phyloP scores from a whole-genome alignment of 192 early-diverging fungal species.

The Coemansia aciculifera region DNA sequence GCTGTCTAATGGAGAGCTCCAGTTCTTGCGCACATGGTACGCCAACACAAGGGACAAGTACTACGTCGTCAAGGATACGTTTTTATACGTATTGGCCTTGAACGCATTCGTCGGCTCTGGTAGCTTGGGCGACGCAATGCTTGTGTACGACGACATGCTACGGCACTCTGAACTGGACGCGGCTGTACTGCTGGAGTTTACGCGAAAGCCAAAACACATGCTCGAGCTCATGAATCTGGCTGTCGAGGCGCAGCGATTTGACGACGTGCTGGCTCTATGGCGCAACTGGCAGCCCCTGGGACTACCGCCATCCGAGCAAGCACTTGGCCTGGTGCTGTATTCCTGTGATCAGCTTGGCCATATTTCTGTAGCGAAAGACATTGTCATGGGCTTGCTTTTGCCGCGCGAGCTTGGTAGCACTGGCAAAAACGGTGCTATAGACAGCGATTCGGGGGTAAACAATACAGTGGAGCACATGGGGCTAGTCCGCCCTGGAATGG shows the following conservation, averaged over 20 bases:
- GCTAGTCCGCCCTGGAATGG: not conserved
- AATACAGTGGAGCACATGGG: not conserved
- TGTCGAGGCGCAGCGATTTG: conserved; percentile 28
- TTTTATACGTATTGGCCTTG: conserved; percentile 31
- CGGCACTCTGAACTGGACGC: conserved; percentile 19
- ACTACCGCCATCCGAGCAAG: conserved; percentile 16
- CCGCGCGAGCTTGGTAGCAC: not conserved
- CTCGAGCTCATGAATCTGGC: conserved; percentile 25
- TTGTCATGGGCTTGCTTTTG: conserved; percentile 25
- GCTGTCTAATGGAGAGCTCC: conserved; percentile 15
- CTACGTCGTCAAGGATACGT: conserved; percentile 39
- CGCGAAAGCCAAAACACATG: conserved; percentile 13
- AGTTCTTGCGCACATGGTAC: conserved; percentile 45
- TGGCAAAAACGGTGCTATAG: not conserved
- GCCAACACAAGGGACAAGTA: conserved; percentile 23
- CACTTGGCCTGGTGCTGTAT: conserved; percentile 27
- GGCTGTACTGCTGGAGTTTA: conserved; percentile 17
- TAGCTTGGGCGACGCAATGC: conserved; percentile 32
- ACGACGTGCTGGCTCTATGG: conserved; percentile 28
- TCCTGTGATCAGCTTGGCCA: conserved; percentile 50
- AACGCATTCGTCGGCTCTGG: conserved; percentile 30
- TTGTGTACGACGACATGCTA: conserved; percentile 43
- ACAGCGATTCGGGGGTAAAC: not conserved
- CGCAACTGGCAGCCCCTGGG: conserved; percentile 27
- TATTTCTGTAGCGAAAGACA: conserved; percentile 16